A percentile compares a stretch with the other conserved stretches of the same genome.
Conservation (phyloP, 306 rosid genomes). For the Hippophae tibetana region DNA sequence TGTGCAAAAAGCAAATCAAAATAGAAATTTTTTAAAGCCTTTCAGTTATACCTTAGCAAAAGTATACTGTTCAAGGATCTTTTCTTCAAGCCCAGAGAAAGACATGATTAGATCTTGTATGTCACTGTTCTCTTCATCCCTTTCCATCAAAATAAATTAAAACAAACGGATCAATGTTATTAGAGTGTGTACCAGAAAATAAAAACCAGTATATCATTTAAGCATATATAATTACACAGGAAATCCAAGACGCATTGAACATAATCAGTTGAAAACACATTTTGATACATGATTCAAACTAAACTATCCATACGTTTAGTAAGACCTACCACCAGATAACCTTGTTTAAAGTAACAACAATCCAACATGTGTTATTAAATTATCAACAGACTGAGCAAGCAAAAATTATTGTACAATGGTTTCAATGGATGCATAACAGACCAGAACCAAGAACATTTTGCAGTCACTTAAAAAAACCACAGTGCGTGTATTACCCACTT, state of each 20-base stretch:
- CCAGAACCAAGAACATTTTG: too few relatives aligned
- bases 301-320: neutral
- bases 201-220: neutral
- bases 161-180: slow-evolving; percentile 15
- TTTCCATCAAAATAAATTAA: slow-evolving; percentile 41
- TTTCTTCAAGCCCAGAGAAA: slow-evolving; percentile 81
- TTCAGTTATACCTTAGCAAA: slow-evolving; percentile 72
- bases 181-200: slow-evolving; percentile 14
- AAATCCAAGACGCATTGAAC: neutral
- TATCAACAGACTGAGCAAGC: too few relatives aligned
- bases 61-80: slow-evolving; percentile 91
- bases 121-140: slow-evolving; percentile 76
- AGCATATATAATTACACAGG: slow-evolving; percentile 8
- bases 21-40: neutral
- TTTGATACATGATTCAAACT: neutral
- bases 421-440: too few relatives aligned
- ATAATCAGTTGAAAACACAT: neutral
- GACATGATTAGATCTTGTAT: slow-evolving; percentile 60
- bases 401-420: too few relatives aligned
- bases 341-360: too few relatives aligned
- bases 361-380: too few relatives aligned
- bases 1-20: neutral
- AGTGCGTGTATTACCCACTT: too few relatives aligned
- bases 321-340: too few relatives aligned
- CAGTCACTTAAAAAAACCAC: too few relatives aligned